These are phyloP conservation scores for Seminavis robusta DNA, from an alignment of 108 stramenopile genomes.

Conservation along the genomic window DNA sequence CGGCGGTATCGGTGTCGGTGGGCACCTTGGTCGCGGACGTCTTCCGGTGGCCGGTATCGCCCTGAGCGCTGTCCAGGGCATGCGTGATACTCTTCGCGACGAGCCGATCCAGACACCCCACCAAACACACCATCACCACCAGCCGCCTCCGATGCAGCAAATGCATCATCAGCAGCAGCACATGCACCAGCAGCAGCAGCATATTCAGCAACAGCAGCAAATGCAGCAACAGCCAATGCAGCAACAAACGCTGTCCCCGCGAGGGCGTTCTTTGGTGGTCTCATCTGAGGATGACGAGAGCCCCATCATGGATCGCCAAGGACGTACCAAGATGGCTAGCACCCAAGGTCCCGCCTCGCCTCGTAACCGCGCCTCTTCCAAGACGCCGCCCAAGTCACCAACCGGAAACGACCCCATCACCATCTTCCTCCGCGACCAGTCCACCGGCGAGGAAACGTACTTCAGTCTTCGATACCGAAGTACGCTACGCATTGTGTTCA, in stretches of 20 bases:
- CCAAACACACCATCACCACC: not conserved
- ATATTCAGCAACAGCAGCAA: not conserved
- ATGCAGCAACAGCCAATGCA: not conserved
- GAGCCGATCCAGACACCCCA: not conserved
- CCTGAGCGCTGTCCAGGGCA: not conserved
- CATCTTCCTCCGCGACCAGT: constrained; percentile 47
- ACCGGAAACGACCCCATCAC: constrained; percentile 52
- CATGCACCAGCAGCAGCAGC: not conserved
- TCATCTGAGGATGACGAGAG: too few species aligned
- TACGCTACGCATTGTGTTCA: constrained; percentile 55
- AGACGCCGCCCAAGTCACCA: constrained; percentile 31
- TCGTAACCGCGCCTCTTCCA: too few species aligned
- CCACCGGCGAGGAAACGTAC: constrained; percentile 47
- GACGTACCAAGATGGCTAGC: too few species aligned
- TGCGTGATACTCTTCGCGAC: too few species aligned
- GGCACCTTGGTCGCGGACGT: constrained; percentile 38
- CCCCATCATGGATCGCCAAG: too few species aligned
- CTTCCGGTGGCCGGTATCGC: constrained; percentile 41
- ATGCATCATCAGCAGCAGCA: not conserved
- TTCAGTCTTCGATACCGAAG: constrained; percentile 54
- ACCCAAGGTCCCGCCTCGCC: too few species aligned
- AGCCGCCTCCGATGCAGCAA: not conserved
- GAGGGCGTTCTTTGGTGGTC: too few species aligned
- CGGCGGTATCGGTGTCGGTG: not conserved
- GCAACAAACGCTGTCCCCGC: too few species aligned